Percentiles rank a stretch among this genome's conserved stretches.
Conservation (phyloP, 306 rosid genomes). For the Gastrolobium villosum region DNA sequence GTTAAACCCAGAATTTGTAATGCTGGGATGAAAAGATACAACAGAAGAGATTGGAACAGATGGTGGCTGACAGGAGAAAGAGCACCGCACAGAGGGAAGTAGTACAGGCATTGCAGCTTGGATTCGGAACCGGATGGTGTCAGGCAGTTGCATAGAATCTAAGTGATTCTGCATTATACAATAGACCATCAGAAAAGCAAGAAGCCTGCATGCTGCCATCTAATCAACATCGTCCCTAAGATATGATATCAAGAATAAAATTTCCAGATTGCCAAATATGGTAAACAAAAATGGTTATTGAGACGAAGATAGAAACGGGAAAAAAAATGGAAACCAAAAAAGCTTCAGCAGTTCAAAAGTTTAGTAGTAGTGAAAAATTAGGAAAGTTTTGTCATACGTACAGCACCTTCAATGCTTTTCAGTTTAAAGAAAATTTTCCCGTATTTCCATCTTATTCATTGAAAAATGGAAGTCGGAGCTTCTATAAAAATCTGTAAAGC, state of each 20-base stretch:
- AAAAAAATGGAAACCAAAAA: not conserved
- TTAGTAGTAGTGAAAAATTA: not conserved
- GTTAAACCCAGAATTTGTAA: constrained; percentile 53
- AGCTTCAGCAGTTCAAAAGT: constrained; percentile 1
- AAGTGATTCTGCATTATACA: constrained; percentile 72
- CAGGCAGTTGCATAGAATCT: constrained; percentile 83
- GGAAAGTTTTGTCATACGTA: not conserved
- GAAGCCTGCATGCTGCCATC: not conserved
- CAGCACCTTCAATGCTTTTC: not conserved
- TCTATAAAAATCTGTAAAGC: not conserved
- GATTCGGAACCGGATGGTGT: constrained; percentile 80
- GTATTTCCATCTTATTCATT: constrained; percentile 16
- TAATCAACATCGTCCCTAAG: constrained; percentile 17
- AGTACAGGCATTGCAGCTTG: constrained; percentile 93
- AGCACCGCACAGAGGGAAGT: constrained; percentile 61
- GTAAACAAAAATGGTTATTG: not conserved
- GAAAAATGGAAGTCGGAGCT: not conserved
- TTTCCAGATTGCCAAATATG: not conserved
- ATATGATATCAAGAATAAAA: constrained; percentile 12
- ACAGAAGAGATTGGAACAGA: constrained; percentile 65
- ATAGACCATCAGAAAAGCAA: constrained; percentile 34
- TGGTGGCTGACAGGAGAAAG: constrained; percentile 81
- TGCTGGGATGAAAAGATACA: constrained; percentile 64
- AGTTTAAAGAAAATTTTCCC: not conserved
- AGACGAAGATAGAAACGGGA: not conserved